phyloP scores from a whole-genome alignment of 768 basidiomycete species.

The Nidula microcarpa region DNA sequence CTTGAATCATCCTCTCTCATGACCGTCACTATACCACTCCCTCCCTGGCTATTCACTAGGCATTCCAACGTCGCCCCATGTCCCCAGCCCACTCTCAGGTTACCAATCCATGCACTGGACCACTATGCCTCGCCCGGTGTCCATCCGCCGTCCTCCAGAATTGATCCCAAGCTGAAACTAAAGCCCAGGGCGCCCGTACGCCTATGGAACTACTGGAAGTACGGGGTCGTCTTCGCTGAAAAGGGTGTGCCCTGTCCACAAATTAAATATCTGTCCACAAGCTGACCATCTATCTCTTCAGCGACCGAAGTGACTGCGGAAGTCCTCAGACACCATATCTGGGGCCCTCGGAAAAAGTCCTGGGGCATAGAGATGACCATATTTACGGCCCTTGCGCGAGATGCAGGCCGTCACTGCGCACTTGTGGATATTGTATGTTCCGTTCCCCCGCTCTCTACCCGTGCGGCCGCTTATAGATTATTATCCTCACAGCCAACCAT shows the following conservation, averaged over 20 bases:
- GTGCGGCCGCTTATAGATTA: slow-evolving; percentile 1
- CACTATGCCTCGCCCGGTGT: slow-evolving; percentile 69
- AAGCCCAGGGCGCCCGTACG: slow-evolving; percentile 51
- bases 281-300: slow-evolving; percentile 8
- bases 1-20: too few relatives aligned
- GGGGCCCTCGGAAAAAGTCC: slow-evolving; percentile 83
- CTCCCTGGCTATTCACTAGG: too few relatives aligned
- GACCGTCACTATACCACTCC: too few relatives aligned
- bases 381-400: slow-evolving; percentile 80
- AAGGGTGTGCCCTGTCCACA: slow-evolving; percentile 48
- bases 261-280: too few relatives aligned
- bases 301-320: slow-evolving; percentile 56
- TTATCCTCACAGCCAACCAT: slow-evolving; percentile 36
- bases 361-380: slow-evolving; percentile 98
- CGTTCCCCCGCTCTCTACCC: slow-evolving; percentile 3
- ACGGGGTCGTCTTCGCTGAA: slow-evolving; percentile 57
- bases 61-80: too few relatives aligned
- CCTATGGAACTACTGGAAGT: slow-evolving; percentile 72
- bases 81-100: too few relatives aligned
- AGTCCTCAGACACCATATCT: slow-evolving; percentile 73
- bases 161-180: slow-evolving; percentile 65
- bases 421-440: slow-evolving; percentile 76
- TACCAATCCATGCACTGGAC: slow-evolving; percentile 4
- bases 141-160: slow-evolving; percentile 69
- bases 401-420: slow-evolving; percentile 74